Evolutionary conservation across 805 yeast genomes (phyloP).

Genomic region (Yarrowia keelungensis): DNA sequence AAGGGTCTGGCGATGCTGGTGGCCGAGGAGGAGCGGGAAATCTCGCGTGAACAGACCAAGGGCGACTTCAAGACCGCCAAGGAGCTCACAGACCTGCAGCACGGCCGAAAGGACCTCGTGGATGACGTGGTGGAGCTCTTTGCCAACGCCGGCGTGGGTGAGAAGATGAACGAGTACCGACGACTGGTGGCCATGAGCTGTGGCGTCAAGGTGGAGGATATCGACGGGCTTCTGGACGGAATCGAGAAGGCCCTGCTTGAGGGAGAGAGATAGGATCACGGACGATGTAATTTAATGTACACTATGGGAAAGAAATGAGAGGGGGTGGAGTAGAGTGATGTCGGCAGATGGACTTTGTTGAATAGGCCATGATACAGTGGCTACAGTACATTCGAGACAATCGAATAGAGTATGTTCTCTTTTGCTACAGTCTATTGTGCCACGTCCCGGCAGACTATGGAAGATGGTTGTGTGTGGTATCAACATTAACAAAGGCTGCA

Average conservation of each 20-base stretch:
- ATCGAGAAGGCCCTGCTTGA: slow-evolving; percentile 59
- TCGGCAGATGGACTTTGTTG: too few relatives aligned
- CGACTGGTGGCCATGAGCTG: slow-evolving; percentile 77
- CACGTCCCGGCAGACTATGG: too few relatives aligned
- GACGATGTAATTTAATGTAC: slow-evolving; percentile 34
- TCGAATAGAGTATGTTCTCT: too few relatives aligned
- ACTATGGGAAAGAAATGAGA: not conserved
- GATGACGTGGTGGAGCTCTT: slow-evolving; percentile 59
- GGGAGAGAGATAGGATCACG: slow-evolving; percentile 27
- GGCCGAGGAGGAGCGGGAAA: slow-evolving; percentile 58
- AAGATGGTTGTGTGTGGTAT: too few relatives aligned
- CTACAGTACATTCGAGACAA: too few relatives aligned
- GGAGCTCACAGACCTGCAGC: slow-evolving; percentile 54
- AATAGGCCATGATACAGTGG: too few relatives aligned
- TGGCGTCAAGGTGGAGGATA: slow-evolving; percentile 78
- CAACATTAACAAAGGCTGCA: too few relatives aligned
- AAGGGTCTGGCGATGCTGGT: slow-evolving; percentile 64
- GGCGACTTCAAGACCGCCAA: slow-evolving; percentile 48
- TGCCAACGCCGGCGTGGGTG: slow-evolving; percentile 56
- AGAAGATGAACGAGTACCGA: slow-evolving; percentile 78
- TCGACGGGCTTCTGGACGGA: slow-evolving; percentile 82
- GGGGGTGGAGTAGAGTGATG: too few relatives aligned
- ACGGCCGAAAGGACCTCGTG: slow-evolving; percentile 52
- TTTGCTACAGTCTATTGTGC: too few relatives aligned
- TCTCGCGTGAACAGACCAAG: slow-evolving; percentile 37